Conservation (phyloP, 164 flowering plant genomes). For the Annona squamosa region DNA sequence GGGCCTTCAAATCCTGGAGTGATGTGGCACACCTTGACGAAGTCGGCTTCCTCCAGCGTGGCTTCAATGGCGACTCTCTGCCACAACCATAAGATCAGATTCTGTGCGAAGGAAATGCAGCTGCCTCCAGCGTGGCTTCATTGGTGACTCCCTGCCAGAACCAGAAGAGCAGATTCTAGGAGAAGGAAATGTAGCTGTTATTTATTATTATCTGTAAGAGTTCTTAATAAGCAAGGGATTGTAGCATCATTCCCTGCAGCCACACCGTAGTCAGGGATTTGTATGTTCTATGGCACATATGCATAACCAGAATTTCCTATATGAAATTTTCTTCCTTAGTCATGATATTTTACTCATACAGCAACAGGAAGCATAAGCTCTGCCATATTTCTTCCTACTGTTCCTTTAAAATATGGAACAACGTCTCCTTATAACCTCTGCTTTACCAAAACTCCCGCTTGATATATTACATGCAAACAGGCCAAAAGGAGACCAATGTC, state of each 20-base stretch:
- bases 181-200: not conserved
- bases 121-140: constrained; percentile 26
- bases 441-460: no score
- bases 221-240: not conserved
- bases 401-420: no score
- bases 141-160: constrained; percentile 17
- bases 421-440: no score
- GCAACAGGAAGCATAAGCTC: no score
- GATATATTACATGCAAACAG: no score
- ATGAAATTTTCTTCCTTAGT: not conserved
- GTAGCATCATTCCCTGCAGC: not conserved
- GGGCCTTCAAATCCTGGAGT: constrained; percentile 26
- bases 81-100: not conserved
- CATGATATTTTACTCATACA: no score
- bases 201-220: not conserved
- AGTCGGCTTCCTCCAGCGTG: constrained; percentile 26
- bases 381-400: no score
- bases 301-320: not conserved
- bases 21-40: constrained; percentile 28
- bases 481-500: no score
- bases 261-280: not conserved
- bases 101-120: not conserved
- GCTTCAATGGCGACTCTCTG: constrained; percentile 23
- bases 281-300: not conserved
- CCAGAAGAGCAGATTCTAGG: not conserved